Evolutionary conservation across 2,329 filamentous ascomycete species (phyloP), one percentile per base, ranked within the genome.

Genomic region (Chaetothyriales sp.): DNA sequence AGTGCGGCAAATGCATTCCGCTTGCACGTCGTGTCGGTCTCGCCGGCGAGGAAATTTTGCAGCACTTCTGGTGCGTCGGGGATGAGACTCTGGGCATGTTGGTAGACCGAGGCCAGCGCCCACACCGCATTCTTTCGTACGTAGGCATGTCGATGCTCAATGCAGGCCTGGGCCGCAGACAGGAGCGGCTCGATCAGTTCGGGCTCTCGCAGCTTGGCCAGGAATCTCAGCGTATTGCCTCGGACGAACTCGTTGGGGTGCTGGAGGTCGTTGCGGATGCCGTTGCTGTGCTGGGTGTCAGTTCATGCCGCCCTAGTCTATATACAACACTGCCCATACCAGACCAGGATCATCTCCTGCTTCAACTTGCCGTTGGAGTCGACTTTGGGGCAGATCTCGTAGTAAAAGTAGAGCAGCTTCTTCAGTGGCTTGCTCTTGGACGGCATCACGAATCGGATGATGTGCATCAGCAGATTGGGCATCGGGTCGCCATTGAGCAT

Each of bases 311-410:
- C 15, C 47, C 18, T 37, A 33, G n/a, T n/a, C 13, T 20, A 29
- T 8, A 28, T 10, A 9, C 18, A 46, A 37, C 18, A 33, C n/a
- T 44, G 62, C 69, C 67, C 76, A 61, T 72, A 95, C 90, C 92
- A 98, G 63, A 98, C 92, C 65, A 98, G 74, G 68, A 98, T 98
- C 88, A 95, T 97, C 73, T 98, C 92, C 72, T 98, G 92, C 77
- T 95, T 95, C 59, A 98, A 75, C 77, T 97, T 98, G 65, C 92
- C 92, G 66, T 77, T 83, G 50, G 83, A 77, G 70, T 98, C 92
- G 53, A 89, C 82, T 74, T 98, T 98, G 43, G 90, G 92, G 69
- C 92, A 97, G 50, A 61, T 58, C 73, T 98, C 92, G 68, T 97
- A 95, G 75, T 98, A 98, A 70, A 98, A 92, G 73, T 98, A 98